Evolutionary conservation across 768 basidiomycete genomes (phyloP), one percentile per base, ranked within the genome.

Genomic region (Agrocybe pediades): DNA sequence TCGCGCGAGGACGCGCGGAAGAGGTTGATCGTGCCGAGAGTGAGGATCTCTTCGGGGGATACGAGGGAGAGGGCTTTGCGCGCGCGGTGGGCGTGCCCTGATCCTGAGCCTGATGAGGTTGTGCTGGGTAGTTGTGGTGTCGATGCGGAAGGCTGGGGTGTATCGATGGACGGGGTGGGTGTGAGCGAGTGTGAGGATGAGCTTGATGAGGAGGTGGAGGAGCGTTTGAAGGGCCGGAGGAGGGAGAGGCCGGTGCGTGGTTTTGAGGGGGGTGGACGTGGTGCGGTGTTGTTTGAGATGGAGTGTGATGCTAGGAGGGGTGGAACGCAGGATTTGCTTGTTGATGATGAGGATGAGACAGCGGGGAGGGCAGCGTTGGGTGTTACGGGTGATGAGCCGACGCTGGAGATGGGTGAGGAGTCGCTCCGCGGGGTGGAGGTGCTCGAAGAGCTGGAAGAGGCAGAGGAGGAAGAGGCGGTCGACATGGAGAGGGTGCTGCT

Each of bases 21-120:
- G 49, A 74, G 71, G 46, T 72, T 72, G 56, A 71, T 72, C 25
- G 71, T 70, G 24, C 72, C 71, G 24, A 72, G 64, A 7, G 73
- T 73, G 36, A 73, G 66, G 20, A 73, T 71, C 46, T 72, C 73
- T 49, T 72, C 69, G 3, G 69, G 57, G 13, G 70, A 61, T n/a
- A n/a, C n/a, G 41, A 69, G 63, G 6, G 70, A 60, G 48, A 72
- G 64, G 25, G 68, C 61, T 53, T 66, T 67, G 48, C 64, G 64
- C 6, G 49, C 49, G 25, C 57, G 41, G 19, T 40, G 53, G 9
- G 53, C 40, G 20, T 54, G 45, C 19, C 49, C 53, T 3, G 27
- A 23, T 40, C 46, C 46, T 24, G n/a, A n/a, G n/a, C n/a, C n/a
- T n/a, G n/a, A n/a, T n/a, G n/a, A n/a, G n/a, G n/a, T n/a, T n/a